Conservation (phyloP, 2,329 filamentous ascomycete species). For the Aureobasidium zeae region DNA sequence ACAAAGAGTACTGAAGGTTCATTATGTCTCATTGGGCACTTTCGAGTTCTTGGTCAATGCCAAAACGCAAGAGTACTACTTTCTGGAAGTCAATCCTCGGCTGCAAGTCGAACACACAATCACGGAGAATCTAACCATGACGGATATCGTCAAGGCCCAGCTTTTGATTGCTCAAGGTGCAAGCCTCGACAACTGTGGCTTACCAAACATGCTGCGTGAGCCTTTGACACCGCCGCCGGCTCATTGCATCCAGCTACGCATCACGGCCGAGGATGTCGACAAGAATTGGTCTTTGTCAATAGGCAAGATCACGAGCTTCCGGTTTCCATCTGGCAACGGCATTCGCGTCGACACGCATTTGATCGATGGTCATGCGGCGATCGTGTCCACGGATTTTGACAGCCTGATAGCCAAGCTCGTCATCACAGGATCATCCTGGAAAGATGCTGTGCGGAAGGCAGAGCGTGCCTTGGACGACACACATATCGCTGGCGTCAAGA, state of each 20-base stretch:
- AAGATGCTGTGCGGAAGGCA: constrained; percentile 45
- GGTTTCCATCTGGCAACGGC: constrained; percentile 49
- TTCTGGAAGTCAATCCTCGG: constrained; percentile 52
- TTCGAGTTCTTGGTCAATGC: constrained; percentile 55
- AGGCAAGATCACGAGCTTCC: constrained; percentile 48
- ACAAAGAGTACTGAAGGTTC: constrained; percentile 27
- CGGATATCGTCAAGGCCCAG: constrained; percentile 49
- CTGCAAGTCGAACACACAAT: constrained; percentile 55
- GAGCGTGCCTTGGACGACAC: constrained; percentile 48
- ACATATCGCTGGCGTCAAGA: constrained; percentile 47
- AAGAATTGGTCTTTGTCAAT: constrained; percentile 49
- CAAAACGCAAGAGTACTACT: constrained; percentile 42
- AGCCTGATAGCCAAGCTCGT: constrained; percentile 52
- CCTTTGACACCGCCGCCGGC: constrained; percentile 28
- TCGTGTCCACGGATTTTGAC: constrained; percentile 49
- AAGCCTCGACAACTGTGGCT: constrained; percentile 30
- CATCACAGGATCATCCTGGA: constrained; percentile 46
- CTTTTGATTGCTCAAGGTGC: constrained; percentile 46
- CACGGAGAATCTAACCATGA: constrained; percentile 45
- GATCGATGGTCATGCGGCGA: constrained; percentile 28
- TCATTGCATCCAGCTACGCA: constrained; percentile 47
- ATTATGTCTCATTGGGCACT: constrained; percentile 52
- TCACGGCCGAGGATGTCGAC: constrained; percentile 49
- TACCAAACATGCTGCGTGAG: constrained; percentile 14
- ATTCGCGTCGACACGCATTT: constrained; percentile 50